phyloP scores from a whole-genome alignment of 768 basidiomycete genomes.

The Suillus fuscotomentosus region DNA sequence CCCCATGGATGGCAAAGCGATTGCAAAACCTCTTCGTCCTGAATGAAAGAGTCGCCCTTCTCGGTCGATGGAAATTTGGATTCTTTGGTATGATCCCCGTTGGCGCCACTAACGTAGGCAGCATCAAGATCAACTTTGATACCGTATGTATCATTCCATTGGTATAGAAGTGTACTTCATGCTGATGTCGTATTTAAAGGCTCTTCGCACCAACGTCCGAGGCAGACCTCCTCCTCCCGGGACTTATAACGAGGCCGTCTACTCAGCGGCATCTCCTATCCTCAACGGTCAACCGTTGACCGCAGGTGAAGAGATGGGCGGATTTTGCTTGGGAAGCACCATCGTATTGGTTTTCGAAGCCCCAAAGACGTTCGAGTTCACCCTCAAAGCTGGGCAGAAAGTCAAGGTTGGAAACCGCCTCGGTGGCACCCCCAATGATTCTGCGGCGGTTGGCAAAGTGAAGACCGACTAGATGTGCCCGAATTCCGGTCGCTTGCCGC shows the following conservation, averaged over 20 bases:
- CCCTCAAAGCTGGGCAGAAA: conserved; percentile 73
- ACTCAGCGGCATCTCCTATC: conserved; percentile 78
- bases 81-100: conserved; percentile 98
- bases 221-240: conserved; percentile 72
- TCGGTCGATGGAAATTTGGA: conserved; percentile 92
- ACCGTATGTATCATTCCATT: conserved; percentile 41
- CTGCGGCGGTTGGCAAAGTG: conserved; percentile 28
- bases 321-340: conserved; percentile 92
- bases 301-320: conserved; percentile 95
- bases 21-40: conserved; percentile 92
- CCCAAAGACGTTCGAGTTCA: conserved; percentile 77
- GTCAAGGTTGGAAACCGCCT: conserved; percentile 84
- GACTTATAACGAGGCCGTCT: conserved; percentile 90
- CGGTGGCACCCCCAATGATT: conserved; percentile 47
- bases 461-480: conserved; percentile 29
- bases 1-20: conserved; percentile 92
- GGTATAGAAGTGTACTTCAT: neutral
- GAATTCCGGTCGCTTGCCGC: neutral
- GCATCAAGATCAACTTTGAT: conserved; percentile 96
- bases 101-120: conserved; percentile 97
- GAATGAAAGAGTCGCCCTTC: conserved; percentile 95
- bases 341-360: conserved; percentile 98
- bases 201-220: conserved; percentile 86
- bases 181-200: conserved; percentile 38
- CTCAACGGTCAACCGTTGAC: conserved; percentile 85